These are phyloP conservation scores for Drechslerella stenobrocha DNA, from an alignment of 2,329 filamentous ascomycete genomes.

Conservation along the genomic window DNA sequence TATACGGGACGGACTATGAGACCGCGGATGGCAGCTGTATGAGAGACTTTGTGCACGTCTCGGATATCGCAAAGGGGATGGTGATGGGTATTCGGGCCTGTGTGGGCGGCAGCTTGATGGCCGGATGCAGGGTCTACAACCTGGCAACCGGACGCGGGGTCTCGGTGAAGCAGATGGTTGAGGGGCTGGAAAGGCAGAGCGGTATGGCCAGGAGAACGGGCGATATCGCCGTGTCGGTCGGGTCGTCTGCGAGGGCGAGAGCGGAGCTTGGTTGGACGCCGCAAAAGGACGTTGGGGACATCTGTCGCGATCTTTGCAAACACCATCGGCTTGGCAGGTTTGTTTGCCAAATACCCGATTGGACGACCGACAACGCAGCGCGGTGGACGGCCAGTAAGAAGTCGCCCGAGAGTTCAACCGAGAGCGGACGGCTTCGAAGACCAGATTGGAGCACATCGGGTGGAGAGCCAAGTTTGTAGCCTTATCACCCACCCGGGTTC, in stretches of 20 bases:
- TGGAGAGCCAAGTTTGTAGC: too few relatives aligned
- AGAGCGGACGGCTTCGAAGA: too few relatives aligned
- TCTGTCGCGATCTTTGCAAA: constrained; percentile 20
- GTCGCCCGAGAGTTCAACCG: too few relatives aligned
- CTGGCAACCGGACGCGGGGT: constrained; percentile 58
- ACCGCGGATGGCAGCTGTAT: constrained; percentile 66
- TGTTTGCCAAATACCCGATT: too few relatives aligned
- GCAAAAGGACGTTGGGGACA: constrained; percentile 24
- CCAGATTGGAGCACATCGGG: too few relatives aligned
- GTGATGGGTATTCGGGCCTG: constrained; percentile 61
- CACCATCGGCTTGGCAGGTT: constrained; percentile 3
- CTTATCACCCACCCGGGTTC: too few relatives aligned
- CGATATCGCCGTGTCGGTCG: constrained; percentile 58
- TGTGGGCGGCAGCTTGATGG: not conserved
- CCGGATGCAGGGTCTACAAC: constrained; percentile 58
- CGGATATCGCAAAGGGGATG: constrained; percentile 67
- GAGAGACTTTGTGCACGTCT: constrained; percentile 70
- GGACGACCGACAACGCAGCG: too few relatives aligned
- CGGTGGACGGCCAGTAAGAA: too few relatives aligned
- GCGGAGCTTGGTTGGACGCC: constrained; percentile 58
- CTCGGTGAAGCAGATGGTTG: constrained; percentile 58
- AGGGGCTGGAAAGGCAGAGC: constrained; percentile 56
- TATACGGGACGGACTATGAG: constrained; percentile 67
- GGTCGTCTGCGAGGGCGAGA: constrained; percentile 56
- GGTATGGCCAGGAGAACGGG: constrained; percentile 56